phyloP scores from a whole-genome alignment of 2,329 filamentous ascomycete species.

The Zasmidium cellare region DNA sequence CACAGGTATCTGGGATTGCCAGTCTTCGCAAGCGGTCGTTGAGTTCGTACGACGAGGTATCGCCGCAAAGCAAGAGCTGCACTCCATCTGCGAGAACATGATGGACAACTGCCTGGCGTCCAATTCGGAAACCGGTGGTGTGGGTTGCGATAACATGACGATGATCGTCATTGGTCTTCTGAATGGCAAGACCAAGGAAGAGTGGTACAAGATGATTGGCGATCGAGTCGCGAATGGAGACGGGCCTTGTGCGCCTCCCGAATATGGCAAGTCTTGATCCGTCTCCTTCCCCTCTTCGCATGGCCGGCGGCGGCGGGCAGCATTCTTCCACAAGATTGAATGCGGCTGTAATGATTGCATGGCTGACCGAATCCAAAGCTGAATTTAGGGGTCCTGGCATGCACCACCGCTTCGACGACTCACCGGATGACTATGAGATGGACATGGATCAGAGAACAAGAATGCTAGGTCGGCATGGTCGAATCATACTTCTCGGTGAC shows the following conservation, averaged over 20 bases:
- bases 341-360: background rate
- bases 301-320: no score
- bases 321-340: background rate
- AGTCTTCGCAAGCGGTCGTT: slow-evolving; percentile 94
- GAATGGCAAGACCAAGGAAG: slow-evolving; percentile 87
- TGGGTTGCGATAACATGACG: slow-evolving; percentile 99
- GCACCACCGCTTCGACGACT: slow-evolving; percentile 52
- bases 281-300: slow-evolving; percentile 13
- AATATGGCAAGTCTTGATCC: slow-evolving; percentile 84
- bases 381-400: slow-evolving; percentile 53
- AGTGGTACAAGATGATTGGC: slow-evolving; percentile 97
- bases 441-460: slow-evolving; percentile 69
- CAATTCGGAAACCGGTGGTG: slow-evolving; percentile 95
- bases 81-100: slow-evolving; percentile 98
- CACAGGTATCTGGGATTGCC: slow-evolving; percentile 97
- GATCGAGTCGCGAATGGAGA: slow-evolving; percentile 94
- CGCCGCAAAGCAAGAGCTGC: slow-evolving; percentile 90
- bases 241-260: slow-evolving; percentile 95
- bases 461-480: slow-evolving; percentile 68
- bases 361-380: slow-evolving; percentile 39
- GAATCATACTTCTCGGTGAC: slow-evolving; percentile 93
- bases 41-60: slow-evolving; percentile 97
- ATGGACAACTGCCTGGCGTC: slow-evolving; percentile 99
- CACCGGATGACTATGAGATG: slow-evolving; percentile 66
- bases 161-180: slow-evolving; percentile 90